Evolutionary conservation across 768 basidiomycete genomes (phyloP).

Genomic region (Calocybe gangraenosa): DNA sequence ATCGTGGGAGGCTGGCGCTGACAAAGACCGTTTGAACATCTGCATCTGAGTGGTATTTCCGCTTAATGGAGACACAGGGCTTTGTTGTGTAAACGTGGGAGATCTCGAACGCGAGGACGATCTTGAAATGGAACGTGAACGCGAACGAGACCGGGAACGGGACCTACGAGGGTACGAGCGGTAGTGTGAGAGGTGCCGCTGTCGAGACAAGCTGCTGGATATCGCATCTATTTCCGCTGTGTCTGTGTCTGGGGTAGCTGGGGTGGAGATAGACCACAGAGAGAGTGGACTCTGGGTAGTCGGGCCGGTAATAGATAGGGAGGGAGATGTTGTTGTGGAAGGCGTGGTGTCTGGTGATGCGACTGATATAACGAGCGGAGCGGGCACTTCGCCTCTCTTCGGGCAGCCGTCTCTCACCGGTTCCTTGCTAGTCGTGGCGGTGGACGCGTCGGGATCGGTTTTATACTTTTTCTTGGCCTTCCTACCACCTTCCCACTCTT

Average conservation of each 20-base stretch:
- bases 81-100: background rate
- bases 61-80: background rate
- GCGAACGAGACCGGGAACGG: conserved; percentile 4
- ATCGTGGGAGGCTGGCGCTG: conserved; percentile 38
- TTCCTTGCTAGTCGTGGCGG: background rate
- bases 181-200: background rate
- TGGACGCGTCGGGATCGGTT: background rate
- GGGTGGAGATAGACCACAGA: background rate
- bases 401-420: background rate
- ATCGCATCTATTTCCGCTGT: background rate
- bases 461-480: conserved; percentile 9
- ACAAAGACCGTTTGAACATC: conserved; percentile 64
- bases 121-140: background rate
- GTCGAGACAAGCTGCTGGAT: background rate
- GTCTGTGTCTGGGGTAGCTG: background rate
- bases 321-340: background rate
- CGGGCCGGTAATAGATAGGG: background rate
- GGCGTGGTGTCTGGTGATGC: background rate
- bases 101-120: background rate
- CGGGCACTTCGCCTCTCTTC: background rate
- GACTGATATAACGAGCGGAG: background rate
- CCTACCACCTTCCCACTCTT: conserved; percentile 50
- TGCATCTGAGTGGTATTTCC: conserved; percentile 46
- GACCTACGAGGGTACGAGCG: background rate
- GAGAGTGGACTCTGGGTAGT: background rate